Conservation (phyloP, 176 grass and related monocot species). For the Eragrostis curvula region DNA sequence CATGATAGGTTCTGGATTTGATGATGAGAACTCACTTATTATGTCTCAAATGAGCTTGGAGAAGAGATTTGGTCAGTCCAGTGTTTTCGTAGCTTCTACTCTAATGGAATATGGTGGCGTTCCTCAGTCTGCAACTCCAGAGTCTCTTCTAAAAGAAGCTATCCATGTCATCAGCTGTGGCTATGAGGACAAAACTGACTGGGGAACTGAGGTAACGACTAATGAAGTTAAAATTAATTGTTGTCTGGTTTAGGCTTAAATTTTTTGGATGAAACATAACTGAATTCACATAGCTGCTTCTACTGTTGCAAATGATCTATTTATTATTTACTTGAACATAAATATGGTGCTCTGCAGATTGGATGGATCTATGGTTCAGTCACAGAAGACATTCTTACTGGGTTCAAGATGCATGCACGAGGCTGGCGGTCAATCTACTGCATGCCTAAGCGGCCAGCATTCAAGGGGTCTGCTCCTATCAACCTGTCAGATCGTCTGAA, state of each 20-base stretch:
- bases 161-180: constrained; percentile 99
- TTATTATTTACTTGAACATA: constrained; percentile 4
- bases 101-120: constrained; percentile 98
- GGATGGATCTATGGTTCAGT: constrained; percentile 98
- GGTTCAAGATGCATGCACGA: constrained; percentile 95
- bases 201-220: constrained; percentile 83
- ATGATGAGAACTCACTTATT: constrained; percentile 92
- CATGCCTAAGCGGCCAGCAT: constrained; percentile 84
- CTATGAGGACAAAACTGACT: constrained; percentile 95
- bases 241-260: background rate
- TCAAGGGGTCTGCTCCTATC: constrained; percentile 91
- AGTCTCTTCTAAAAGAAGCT: constrained; percentile 96
- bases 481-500: constrained; percentile 95
- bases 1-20: constrained; percentile 79
- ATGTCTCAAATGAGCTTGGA: constrained; percentile 99
- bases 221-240: background rate
- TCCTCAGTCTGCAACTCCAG: constrained; percentile 95
- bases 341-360: constrained; percentile 61
- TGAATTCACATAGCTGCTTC: constrained; percentile 17
- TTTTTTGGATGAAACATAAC: background rate
- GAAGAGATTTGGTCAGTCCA: constrained; percentile 95
- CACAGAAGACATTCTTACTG: constrained; percentile 92
- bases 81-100: constrained; percentile 93
- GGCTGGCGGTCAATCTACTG: constrained; percentile 91
- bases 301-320: constrained; percentile 7